These are phyloP conservation scores for Boletus fagicola DNA, from an alignment of 768 basidiomycete genomes.

Conservation along the genomic window DNA sequence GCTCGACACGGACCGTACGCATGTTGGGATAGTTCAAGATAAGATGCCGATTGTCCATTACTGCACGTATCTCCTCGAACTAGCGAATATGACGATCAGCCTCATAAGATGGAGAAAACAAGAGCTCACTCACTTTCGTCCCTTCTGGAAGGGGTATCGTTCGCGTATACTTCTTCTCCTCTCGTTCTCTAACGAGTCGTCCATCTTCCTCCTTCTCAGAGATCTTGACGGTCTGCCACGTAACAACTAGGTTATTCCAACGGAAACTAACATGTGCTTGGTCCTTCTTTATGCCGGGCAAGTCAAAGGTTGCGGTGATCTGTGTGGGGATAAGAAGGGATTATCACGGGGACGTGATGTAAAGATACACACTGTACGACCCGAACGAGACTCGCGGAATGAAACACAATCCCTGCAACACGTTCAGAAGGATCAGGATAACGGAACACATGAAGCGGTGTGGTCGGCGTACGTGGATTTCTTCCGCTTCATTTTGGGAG, in stretches of 20 bases:
- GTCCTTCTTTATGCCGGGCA: slow-evolving; percentile 67
- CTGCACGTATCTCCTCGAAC: slow-evolving; percentile 74
- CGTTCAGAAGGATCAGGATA: slow-evolving; percentile 17
- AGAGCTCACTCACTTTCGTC: slow-evolving; percentile 50
- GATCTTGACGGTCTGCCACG: slow-evolving; percentile 61
- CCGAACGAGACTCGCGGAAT: slow-evolving; percentile 69
- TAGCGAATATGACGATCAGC: slow-evolving; percentile 24
- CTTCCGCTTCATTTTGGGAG: slow-evolving; percentile 51
- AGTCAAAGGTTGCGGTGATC: slow-evolving; percentile 68
- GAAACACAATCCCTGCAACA: slow-evolving; percentile 48
- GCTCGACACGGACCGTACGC: slow-evolving; percentile 36
- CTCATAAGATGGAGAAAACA: neutral
- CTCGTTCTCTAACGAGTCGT: slow-evolving; percentile 57
- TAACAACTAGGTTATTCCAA: slow-evolving; percentile 56
- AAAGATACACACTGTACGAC: slow-evolving; percentile 44
- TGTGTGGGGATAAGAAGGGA: slow-evolving; percentile 32
- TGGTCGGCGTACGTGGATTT: slow-evolving; percentile 62
- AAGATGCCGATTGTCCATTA: slow-evolving; percentile 60
- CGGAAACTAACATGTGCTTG: slow-evolving; percentile 77
- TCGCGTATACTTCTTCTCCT: slow-evolving; percentile 62
- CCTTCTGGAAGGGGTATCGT: slow-evolving; percentile 73
- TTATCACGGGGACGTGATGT: slow-evolving; percentile 12
- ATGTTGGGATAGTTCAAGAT: slow-evolving; percentile 61
- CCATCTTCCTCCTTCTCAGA: slow-evolving; percentile 62
- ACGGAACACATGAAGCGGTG: slow-evolving; percentile 5